phyloP scores from a whole-genome alignment of 23 red algal species.

The Chondrus crispus region DNA sequence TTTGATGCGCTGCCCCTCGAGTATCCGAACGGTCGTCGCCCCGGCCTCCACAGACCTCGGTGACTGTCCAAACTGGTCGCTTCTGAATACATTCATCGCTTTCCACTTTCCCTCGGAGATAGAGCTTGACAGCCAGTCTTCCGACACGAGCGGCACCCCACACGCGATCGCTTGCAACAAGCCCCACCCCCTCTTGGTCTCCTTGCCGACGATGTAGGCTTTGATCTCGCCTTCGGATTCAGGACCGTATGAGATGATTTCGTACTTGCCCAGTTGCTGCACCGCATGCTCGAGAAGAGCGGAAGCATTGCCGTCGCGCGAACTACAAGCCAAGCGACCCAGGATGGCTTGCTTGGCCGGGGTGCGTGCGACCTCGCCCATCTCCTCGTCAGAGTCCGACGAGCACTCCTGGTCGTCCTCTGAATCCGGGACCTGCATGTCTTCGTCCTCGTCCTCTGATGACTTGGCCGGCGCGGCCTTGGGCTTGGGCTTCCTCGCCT shows the following conservation, averaged over 20 bases:
- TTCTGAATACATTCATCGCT: conserved; percentile 19
- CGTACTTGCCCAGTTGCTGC: conserved; percentile 50
- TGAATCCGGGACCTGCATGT: neutral
- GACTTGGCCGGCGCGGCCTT: neutral
- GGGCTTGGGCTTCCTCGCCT: neutral
- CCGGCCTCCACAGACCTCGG: conserved; percentile 11
- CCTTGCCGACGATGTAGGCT: conserved; percentile 60
- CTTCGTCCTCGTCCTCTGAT: conserved; percentile 8
- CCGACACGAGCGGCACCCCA: conserved; percentile 36
- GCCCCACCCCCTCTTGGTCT: conserved; percentile 53
- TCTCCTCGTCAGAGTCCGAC: neutral
- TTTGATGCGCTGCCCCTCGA: conserved; percentile 33
- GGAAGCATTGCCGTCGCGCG: conserved; percentile 27
- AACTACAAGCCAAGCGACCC: conserved; percentile 44
- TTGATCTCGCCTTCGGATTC: neutral
- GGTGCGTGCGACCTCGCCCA: neutral
- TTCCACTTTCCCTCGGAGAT: conserved; percentile 64
- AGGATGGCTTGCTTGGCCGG: conserved; percentile 11
- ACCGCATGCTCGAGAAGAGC: conserved; percentile 59
- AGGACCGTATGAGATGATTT: conserved; percentile 12
- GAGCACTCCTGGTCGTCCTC: neutral
- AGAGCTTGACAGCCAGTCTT: conserved; percentile 45
- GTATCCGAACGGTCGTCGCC: neutral
- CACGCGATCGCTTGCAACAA: conserved; percentile 39
- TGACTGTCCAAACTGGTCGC: conserved; percentile 54